Evolutionary conservation across 352 stramenopile species (phyloP), one percentile per base, ranked within the genome.

Genomic region (Halophytophthora batemanensis): DNA sequence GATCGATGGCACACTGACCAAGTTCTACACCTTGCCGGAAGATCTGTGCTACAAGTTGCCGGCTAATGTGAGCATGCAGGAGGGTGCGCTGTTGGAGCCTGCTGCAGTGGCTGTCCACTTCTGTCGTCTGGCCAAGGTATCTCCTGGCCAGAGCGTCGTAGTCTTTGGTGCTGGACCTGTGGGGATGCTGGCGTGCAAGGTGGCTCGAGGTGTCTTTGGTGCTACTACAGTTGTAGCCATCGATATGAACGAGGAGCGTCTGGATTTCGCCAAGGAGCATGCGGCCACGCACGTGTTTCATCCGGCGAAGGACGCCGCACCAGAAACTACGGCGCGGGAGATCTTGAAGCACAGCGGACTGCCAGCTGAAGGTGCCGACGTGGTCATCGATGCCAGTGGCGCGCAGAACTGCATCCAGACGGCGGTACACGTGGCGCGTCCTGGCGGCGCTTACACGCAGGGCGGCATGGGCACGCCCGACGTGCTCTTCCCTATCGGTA

Each of bases 391-490:
- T 15, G 60, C 60, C 14, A 69, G 56, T 38, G 56, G 56, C 1
- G 61, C 61, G 6, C 56, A 66, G 39, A 11, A 42, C 2, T 69
- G 61, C 21, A 69, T 69, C 31, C 61, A 69, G 19, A 38, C 56
- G 13, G 61, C 50, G 6, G 39, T 69, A 14, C 46, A 65, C 37
- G 56, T 69, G n/a, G 61, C 46, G 10, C 50, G 56, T 25, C 64
- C 54, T 11, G 56, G 61, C 14, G 61, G 37, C 13, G 25, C 42
- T 21, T 69, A 37, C 47, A 66, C 50, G 0, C 61, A 69, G 31
- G 61, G 56, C 46, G 61, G 61, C 21, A 69, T 69, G 61, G 61
- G 56, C 19, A 59, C 65, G 51, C 58, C 56, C 5, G 50, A 69
- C 37, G 46, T 66, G 37, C 40, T 22, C 25, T 69, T 69, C 42